Conservation (phyloP, 2,329 filamentous ascomycete genomes). For the Trichoderma koningiopsis region DNA sequence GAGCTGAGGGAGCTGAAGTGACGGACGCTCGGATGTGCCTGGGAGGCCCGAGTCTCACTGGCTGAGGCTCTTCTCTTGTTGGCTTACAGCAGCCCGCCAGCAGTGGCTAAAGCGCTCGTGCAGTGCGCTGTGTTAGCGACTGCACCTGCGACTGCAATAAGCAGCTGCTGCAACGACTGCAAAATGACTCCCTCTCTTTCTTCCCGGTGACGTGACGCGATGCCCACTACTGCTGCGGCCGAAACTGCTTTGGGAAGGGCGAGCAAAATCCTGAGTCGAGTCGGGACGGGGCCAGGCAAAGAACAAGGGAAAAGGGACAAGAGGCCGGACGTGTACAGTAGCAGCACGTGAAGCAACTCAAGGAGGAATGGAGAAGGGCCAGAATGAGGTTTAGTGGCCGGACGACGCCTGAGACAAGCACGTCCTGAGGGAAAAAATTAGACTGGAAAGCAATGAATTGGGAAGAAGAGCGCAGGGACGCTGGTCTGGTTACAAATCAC, state of each 20-base stretch:
- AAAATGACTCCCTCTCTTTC: neutral
- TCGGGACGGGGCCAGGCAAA: neutral
- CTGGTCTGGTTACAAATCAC: neutral
- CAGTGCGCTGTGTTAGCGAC: too few relatives aligned
- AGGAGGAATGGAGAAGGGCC: neutral
- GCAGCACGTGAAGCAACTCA: conserved; percentile 24
- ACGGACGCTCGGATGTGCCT: neutral
- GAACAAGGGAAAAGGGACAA: neutral
- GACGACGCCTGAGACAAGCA: conserved; percentile 23
- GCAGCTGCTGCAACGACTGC: neutral
- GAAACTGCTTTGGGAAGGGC: neutral
- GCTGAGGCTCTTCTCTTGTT: neutral
- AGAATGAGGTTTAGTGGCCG: conserved; percentile 22
- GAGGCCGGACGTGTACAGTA: neutral
- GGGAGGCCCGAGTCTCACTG: neutral
- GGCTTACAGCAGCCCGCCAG: too few relatives aligned
- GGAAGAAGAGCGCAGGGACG: neutral
- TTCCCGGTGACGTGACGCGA: neutral
- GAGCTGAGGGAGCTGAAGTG: neutral
- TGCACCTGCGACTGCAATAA: too few relatives aligned
- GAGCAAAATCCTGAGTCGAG: neutral
- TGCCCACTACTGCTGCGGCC: conserved; percentile 1
- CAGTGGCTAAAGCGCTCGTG: too few relatives aligned
- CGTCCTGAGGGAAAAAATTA: too few relatives aligned
- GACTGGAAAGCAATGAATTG: neutral